Base-by-base conservation (phyloP, 1,284 basidiomycete genomes). In the Trichosporon sp. region DNA sequence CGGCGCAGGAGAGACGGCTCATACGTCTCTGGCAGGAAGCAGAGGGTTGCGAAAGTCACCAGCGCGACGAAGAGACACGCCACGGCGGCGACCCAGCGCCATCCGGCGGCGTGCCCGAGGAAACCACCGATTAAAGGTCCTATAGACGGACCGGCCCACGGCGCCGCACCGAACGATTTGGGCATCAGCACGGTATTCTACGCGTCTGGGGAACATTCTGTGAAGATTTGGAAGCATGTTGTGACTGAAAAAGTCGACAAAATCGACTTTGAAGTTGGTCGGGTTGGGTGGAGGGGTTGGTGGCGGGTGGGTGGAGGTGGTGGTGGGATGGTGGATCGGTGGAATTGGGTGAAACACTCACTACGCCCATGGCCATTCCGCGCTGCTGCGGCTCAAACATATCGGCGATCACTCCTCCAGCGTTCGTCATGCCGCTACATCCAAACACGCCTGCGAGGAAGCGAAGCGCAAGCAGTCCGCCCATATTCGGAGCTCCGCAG, bases 1-100 rank as follows among this genome's bases (percentile, higher is more conserved):
- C 62, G 59, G 3, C 78, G 75, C 2, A 83, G 73, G 8, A 83
- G 71, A 4, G 78, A 73, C 0, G 81, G 79, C 0, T 77, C 75
- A 65, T 82, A 81, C 1, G 82, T 83, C 68, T 82, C 82, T 0
- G 82, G 80, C 19, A 74, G 68, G 58, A 76, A 66, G 60, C 77
- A 44, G 21, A 76, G 66, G 1, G 49, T 54, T 13, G 25, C 16
- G 14, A 29, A 54, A 3, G 49, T 54, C 25, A 54, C 49, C 40
- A 77, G 49, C 9, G 72, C 71, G 65, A 75, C 75, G 69, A 82
- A 80, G 52, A 81, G 71, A 68, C 87, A 84, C 80, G 88, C 84
- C 40, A 89, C 76, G 83, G 86, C 88, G 72, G 88, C 88, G 59
- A 86, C 86, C 80, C 82, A 83, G 25, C 80, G 65, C 82, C 81